Percentiles rank a stretch among this genome's conserved stretches.
Conservation (phyloP, 2,329 filamentous ascomycete species). For the Neonectria neomacrospora region DNA sequence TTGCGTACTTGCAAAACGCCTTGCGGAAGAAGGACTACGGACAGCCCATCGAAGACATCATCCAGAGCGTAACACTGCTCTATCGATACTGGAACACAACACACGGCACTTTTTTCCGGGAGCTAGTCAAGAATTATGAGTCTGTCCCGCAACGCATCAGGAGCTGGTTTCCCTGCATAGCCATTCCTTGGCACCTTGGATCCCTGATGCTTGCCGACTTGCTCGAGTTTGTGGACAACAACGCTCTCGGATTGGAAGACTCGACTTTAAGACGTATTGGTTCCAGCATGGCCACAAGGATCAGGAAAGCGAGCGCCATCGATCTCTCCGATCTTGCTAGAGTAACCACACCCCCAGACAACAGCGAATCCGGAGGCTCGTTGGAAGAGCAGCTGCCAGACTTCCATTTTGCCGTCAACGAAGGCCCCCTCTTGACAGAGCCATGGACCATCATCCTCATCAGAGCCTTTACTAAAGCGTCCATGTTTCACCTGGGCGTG, state of each 20-base stretch:
- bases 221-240: conserved; percentile 61
- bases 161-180: conserved; percentile 68
- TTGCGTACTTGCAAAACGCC: conserved; percentile 64
- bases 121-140: conserved; percentile 61
- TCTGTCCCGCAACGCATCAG: conserved; percentile 62
- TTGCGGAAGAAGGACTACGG: conserved; percentile 52
- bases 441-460: conserved; percentile 68
- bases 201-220: conserved; percentile 65
- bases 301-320: conserved; percentile 56
- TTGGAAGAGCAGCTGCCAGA: conserved; percentile 45
- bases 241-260: conserved; percentile 36
- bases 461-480: conserved; percentile 61
- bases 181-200: conserved; percentile 67
- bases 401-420: conserved; percentile 63
- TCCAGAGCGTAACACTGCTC: conserved; percentile 58
- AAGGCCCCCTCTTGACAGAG: conserved; percentile 66
- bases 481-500: conserved; percentile 49
- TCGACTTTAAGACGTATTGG: conserved; percentile 39
- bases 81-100: conserved; percentile 65
- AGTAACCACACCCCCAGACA: conserved; percentile 51
- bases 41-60: conserved; percentile 58
- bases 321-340: conserved; percentile 61
- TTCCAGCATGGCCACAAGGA: conserved; percentile 50
- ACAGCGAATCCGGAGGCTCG: neutral
- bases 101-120: conserved; percentile 62